Conservation (phyloP, 2,329 filamentous ascomycete genomes). For the Ophiostoma piceae region DNA sequence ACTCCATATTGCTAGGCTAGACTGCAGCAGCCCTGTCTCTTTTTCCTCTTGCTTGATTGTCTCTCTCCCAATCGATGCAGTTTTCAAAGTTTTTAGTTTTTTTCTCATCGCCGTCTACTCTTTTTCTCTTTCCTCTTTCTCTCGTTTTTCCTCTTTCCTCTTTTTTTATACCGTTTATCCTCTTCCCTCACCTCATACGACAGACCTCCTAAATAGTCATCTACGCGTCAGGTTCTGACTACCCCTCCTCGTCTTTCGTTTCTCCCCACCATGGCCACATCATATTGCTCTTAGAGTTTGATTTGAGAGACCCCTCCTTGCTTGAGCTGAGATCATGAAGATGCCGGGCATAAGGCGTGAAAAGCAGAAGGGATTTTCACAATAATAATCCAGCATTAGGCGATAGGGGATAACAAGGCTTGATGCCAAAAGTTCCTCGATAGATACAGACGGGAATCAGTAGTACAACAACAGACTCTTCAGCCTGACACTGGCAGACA, state of each 20-base stretch:
- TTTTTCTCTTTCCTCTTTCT: neutral
- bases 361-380: neutral
- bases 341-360: no score
- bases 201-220: neutral
- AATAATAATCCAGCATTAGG: neutral
- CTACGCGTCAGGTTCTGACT: neutral
- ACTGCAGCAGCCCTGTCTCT: constrained; percentile 4
- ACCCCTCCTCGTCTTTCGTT: neutral
- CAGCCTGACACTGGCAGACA: neutral
- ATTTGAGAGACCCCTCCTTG: no score
- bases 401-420: neutral
- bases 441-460: neutral
- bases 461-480: neutral
- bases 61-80: constrained; percentile 6
- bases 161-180: neutral
- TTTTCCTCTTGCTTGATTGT: neutral
- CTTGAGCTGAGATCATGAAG: no score
- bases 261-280: neutral
- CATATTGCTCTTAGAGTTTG: no score
- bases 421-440: neutral
- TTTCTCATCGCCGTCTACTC: neutral
- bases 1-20: neutral
- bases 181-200: neutral
- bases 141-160: neutral
- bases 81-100: neutral